Base-by-base conservation (phyloP, 805 yeast genomes). In the Ogataea dorogensis region DNA sequence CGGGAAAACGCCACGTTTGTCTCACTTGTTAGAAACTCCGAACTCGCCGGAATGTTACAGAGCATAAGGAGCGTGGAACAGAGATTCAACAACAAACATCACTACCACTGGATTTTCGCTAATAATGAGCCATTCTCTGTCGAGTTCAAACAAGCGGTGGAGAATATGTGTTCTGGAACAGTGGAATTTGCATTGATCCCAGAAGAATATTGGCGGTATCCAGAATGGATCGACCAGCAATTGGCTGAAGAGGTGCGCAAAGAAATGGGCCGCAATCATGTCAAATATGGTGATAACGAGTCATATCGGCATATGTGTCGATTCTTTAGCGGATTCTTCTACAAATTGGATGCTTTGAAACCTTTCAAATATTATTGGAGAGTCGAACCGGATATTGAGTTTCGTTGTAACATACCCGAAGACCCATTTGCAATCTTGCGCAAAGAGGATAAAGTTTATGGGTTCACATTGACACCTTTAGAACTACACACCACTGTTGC, bases 101-200 rank as follows among this genome's bases (percentile, higher is more conserved):
- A 77, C 47, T 82, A 83, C 52, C 88, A 82, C 54, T 83, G 86
- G 84, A 77, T 80, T 4, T 84, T 84, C 52, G 63, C 82, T 31
- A 84, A 84, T 56, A 85, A 84, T 50, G 75, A 67, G 44, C 75
- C 73, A 4, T 84, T 84, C 56, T 51, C 68, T 18, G 68, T 65
- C 5, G 75, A 72, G 41, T 84, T 84, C 58, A 70, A 65, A 37
- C 54, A 61, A 29, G 58, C 64, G 16, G 70, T 81, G 2, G 42
- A 67, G 12, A 67, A 67, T 15, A 51, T 71, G 26, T 69, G 79
- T 22, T 70, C 83, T 1, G 86, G 88, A 27, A 59, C 58, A 10
- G 71, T 75, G 25, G 70, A 68, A 40, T 84, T 77, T 54, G 86
- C 85, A 14, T 44, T 58, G 23, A 71, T 84, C 21, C 78, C 81